Conservation (phyloP, 176 grass and related monocot species). For the Poa pratensis region DNA sequence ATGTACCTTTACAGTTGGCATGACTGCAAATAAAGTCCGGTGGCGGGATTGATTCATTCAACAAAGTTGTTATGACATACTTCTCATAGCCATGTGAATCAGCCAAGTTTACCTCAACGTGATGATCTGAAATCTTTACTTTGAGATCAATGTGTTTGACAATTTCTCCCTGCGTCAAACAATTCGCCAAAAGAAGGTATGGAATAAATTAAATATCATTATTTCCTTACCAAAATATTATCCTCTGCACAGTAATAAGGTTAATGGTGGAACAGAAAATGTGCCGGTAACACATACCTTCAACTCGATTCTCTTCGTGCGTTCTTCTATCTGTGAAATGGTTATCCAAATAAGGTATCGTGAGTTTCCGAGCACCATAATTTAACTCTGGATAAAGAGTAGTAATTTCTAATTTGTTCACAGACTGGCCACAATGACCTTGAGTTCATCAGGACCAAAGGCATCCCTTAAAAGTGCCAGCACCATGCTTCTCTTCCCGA, state of each 20-base stretch:
- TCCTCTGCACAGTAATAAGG: not conserved
- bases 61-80: slow-evolving; percentile 61
- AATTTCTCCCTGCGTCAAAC: slow-evolving; percentile 57
- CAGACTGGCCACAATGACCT: slow-evolving; percentile 19
- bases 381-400: not conserved
- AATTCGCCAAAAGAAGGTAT: not conserved
- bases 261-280: not conserved
- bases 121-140: slow-evolving; percentile 53
- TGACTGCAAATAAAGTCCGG: slow-evolving; percentile 41
- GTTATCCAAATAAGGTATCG: not conserved
- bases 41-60: slow-evolving; percentile 52
- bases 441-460: slow-evolving; percentile 45
- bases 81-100: slow-evolving; percentile 78
- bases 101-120: slow-evolving; percentile 71
- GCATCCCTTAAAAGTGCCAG: slow-evolving; percentile 61
- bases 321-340: slow-evolving; percentile 51
- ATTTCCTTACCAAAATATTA: not conserved
- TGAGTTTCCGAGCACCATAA: not conserved
- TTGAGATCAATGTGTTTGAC: slow-evolving; percentile 56
- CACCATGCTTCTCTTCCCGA: slow-evolving; percentile 71
- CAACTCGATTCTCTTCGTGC: slow-evolving; percentile 56
- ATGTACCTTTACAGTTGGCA: slow-evolving; percentile 58
- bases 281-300: slow-evolving; percentile 40
- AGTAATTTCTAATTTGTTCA: slow-evolving; percentile 3
- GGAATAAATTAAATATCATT: not conserved